A percentile compares a stretch with the other conserved stretches of the same genome.
Conservation (phyloP, 768 basidiomycete genomes). For the Vishniacozyma victoriae region DNA sequence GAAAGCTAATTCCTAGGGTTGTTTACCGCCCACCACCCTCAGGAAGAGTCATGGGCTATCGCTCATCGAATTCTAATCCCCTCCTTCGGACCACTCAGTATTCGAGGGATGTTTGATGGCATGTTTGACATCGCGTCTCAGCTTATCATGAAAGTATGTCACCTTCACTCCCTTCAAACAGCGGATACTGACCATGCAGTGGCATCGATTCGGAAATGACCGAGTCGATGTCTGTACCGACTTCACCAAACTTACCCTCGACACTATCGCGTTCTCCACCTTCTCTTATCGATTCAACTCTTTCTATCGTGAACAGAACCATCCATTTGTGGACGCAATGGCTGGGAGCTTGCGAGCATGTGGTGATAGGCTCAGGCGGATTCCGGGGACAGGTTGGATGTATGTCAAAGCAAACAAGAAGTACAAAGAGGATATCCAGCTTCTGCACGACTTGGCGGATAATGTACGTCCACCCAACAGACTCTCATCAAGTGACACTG, state of each 20-base stretch:
- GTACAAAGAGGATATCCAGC: slow-evolving; percentile 50
- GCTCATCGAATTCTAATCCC: slow-evolving; percentile 49
- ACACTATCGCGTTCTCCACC: slow-evolving; percentile 50
- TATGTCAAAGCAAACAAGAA: slow-evolving; percentile 48
- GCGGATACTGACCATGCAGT: slow-evolving; percentile 10
- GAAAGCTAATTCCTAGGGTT: slow-evolving; percentile 20
- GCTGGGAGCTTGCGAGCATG: slow-evolving; percentile 50
- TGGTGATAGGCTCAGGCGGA: slow-evolving; percentile 47
- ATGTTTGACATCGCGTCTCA: slow-evolving; percentile 53
- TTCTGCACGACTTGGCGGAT: slow-evolving; percentile 50
- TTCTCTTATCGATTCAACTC: slow-evolving; percentile 54
- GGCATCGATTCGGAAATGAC: not conserved
- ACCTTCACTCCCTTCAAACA: no score
- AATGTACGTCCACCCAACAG: slow-evolving; percentile 35
- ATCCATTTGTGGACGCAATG: slow-evolving; percentile 24
- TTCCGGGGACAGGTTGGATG: slow-evolving; percentile 46
- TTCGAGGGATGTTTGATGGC: slow-evolving; percentile 53
- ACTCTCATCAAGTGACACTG: not conserved
- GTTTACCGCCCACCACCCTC: slow-evolving; percentile 46
- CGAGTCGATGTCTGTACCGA: not conserved
- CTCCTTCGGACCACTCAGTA: slow-evolving; percentile 50
- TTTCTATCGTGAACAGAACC: slow-evolving; percentile 18
- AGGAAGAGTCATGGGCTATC: slow-evolving; percentile 51
- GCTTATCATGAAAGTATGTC: slow-evolving; percentile 30
- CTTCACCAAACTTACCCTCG: not conserved